Base-by-base conservation (phyloP, 768 basidiomycete genomes). In the Tubosaeta sp. region DNA sequence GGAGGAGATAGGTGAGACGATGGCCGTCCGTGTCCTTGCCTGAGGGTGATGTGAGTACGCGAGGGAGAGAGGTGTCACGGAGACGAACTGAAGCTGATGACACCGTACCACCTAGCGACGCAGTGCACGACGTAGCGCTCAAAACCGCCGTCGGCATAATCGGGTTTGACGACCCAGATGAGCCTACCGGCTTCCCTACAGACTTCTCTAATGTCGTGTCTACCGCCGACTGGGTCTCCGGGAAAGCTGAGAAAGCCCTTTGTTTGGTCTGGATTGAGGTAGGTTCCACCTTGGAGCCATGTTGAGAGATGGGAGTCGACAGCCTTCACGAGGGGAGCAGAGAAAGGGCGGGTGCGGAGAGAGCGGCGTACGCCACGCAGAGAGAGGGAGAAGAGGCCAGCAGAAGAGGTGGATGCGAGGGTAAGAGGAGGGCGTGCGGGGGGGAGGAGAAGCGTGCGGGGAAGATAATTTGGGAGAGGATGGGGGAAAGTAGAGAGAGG, bases 51-150 rank as follows among this genome's bases (percentile, higher is more conserved):
- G 33, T 58, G 19, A 59, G 47, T 2, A 10, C 14, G 44, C 16
- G 33, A 34, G 50, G 48, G 34, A 39, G 12, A 26, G 12, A 26
- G 32, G 22, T 9, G n/a, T 4, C n/a, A n/a, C 12, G 42, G 33
- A 12, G 31, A 56, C 86, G 60, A 67, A 88, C 88, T 91, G 74
- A 84, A 92, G 71, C 86, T 87, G 60, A 91, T 84, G 53, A 92
- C 67, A 52, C 83, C 82, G 65, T 91, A 81, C 68, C 85, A 91
- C 34, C 89, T 75, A 38, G 88, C 88, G 53, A 86, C 84, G 58
- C 89, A 91, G 57, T 93, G 90, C 6, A 91, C 82, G 43, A 91
- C 80, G 60, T 88, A 91, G 31, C 90, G 77, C 27, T 85, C 82
- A 71, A 90, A 91, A 0, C 82, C 75, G 61, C 89, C 86, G 51